Conservation (phyloP, 495 filamentous ascomycete species). For the Lindgomyces ingoldianus region DNA sequence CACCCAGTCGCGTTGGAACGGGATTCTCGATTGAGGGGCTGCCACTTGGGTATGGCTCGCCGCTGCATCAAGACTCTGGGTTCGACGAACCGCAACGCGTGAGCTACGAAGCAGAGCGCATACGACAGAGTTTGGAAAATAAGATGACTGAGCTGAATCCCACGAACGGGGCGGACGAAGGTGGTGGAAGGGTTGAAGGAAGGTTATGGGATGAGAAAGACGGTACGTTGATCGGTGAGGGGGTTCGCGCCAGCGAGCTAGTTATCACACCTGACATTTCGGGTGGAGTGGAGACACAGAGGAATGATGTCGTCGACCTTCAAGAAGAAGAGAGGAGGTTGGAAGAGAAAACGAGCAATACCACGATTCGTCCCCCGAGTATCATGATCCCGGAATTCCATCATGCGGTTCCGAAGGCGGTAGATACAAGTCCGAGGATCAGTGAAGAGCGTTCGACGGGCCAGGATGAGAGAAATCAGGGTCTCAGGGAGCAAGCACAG, state of each 20-base stretch:
- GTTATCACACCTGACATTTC: slow-evolving; percentile 2
- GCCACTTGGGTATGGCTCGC: slow-evolving; percentile 13
- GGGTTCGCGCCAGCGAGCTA: not conserved
- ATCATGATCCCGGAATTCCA: slow-evolving; percentile 34
- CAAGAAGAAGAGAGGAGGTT: slow-evolving; percentile 9
- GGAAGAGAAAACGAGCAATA: slow-evolving; percentile 25
- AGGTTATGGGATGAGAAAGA: slow-evolving; percentile 28
- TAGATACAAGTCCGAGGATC: slow-evolving; percentile 10
- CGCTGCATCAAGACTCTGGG: slow-evolving; percentile 43
- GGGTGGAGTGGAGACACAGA: not conserved
- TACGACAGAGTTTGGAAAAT: slow-evolving; percentile 27
- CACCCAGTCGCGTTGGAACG: slow-evolving; percentile 8
- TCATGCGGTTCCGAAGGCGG: slow-evolving; percentile 5
- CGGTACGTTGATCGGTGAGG: slow-evolving; percentile 14
- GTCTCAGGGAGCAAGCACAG: too few relatives aligned
- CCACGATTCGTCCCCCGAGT: slow-evolving; percentile 28
- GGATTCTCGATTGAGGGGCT: slow-evolving; percentile 6
- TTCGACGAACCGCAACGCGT: slow-evolving; percentile 37
- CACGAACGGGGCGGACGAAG: not conserved
- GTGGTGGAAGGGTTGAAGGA: slow-evolving; percentile 4
- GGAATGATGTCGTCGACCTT: slow-evolving; percentile 5
- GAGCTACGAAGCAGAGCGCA: slow-evolving; percentile 22
- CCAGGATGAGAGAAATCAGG: too few relatives aligned
- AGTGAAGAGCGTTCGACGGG: too few relatives aligned
- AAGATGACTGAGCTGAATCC: not conserved